These are phyloP conservation scores for Grosmannia clavigera DNA, from an alignment of 2,329 filamentous ascomycete species.

Conservation along the genomic window DNA sequence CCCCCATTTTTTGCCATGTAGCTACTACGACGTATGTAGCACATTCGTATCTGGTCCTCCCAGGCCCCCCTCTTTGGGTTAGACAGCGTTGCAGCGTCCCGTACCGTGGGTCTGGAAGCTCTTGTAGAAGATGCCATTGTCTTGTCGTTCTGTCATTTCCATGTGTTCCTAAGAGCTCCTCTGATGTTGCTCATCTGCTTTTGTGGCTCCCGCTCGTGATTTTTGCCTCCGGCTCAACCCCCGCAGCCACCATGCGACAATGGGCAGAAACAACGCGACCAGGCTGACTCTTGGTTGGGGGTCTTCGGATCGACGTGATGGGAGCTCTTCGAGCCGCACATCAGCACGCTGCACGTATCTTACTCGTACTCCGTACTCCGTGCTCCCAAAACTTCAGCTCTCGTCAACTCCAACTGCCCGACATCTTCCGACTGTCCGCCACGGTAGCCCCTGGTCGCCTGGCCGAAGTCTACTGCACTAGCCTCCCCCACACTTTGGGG, in stretches of 20 bases:
- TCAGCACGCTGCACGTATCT: too few relatives aligned
- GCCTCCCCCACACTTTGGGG: not conserved
- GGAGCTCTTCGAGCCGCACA: not conserved
- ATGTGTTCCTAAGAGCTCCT: not conserved
- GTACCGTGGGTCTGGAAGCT: slow-evolving; percentile 8
- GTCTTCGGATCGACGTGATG: too few relatives aligned
- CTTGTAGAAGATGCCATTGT: not conserved
- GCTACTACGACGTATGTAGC: not conserved
- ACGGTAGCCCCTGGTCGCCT: not conserved
- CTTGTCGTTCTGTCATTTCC: not conserved
- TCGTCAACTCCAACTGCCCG: not conserved
- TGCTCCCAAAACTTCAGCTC: not conserved
- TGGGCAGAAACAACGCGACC: not conserved
- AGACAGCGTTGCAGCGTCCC: slow-evolving; percentile 7
- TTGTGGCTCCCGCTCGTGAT: not conserved
- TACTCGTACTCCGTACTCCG: too few relatives aligned
- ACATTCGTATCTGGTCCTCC: not conserved
- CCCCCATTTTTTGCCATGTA: not conserved
- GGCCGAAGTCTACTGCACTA: not conserved
- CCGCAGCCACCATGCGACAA: not conserved
- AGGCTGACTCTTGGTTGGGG: too few relatives aligned
- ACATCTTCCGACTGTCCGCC: not conserved
- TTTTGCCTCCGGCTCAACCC: not conserved
- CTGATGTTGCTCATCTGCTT: not conserved
- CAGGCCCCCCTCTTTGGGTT: not conserved